Conservation (phyloP, 164 flowering plant species). For the Stephania japonica region DNA sequence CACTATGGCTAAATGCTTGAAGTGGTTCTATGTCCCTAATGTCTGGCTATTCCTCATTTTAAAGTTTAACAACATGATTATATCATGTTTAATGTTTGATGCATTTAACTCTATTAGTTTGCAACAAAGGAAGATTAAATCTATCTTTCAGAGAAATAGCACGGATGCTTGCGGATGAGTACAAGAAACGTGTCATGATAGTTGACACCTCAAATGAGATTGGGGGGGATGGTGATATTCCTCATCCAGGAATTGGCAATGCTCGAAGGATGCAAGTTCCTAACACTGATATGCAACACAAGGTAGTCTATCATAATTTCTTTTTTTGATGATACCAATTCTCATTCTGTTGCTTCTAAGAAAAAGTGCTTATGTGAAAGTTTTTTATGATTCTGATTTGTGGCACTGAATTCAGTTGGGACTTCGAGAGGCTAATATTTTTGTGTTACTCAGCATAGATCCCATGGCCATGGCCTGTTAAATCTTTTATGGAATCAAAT, state of each 20-base stretch:
- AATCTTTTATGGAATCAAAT: background rate
- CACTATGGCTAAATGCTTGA: background rate
- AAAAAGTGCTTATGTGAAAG: background rate
- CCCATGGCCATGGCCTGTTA: background rate
- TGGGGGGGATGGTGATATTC: conserved; percentile 99
- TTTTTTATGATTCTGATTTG: background rate
- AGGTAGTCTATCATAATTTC: conserved; percentile 34
- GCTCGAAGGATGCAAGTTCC: conserved; percentile 98
- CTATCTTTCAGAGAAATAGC: conserved; percentile 50
- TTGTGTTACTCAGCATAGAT: background rate
- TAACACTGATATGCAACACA: conserved; percentile 73
- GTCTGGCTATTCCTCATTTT: background rate
- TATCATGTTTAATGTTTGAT: background rate
- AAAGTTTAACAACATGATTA: background rate
- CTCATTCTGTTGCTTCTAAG: background rate
- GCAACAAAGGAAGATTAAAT: background rate
- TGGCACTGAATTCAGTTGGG: background rate
- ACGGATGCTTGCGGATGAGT: conserved; percentile 93
- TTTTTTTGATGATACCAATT: background rate
- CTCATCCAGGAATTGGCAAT: conserved; percentile 90
- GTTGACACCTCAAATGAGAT: conserved; percentile 98
- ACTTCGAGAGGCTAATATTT: background rate
- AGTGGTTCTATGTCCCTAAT: background rate
- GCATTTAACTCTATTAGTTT: background rate
- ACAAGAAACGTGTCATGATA: conserved; percentile 85